phyloP scores from a whole-genome alignment of 176 grass and related monocot genomes.

The Urochloa ruziziensis region DNA sequence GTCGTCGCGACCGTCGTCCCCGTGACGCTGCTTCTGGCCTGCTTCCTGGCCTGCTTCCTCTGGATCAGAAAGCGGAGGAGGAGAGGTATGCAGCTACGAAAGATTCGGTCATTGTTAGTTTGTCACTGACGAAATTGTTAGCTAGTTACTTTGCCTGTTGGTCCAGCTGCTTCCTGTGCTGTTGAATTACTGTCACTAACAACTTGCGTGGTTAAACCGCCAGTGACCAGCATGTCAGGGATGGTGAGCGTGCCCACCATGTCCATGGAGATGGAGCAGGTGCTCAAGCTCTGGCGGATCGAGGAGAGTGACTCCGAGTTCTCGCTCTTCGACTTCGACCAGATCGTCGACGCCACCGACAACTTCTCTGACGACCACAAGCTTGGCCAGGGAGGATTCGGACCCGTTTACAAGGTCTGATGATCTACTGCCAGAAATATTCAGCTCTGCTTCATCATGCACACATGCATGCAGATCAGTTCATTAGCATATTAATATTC shows the following conservation, averaged over 20 bases:
- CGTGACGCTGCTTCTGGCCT: conserved; percentile 21
- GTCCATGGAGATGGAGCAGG: conserved; percentile 61
- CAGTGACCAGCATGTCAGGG: conserved; percentile 27
- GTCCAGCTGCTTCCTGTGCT: no score
- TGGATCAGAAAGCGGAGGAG: conserved; percentile 47
- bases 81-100: conserved; percentile 7
- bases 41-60: conserved; percentile 40
- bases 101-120: background rate
- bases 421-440: background rate
- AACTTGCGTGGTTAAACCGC: background rate
- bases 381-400: conserved; percentile 66
- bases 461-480: background rate
- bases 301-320: conserved; percentile 52
- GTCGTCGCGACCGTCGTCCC: conserved; percentile 25
- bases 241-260: conserved; percentile 35
- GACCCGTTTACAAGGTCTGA: conserved; percentile 51
- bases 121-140: background rate
- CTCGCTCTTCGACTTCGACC: conserved; percentile 39
- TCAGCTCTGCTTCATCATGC: no score
- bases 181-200: no score
- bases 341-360: conserved; percentile 31
- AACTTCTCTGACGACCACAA: conserved; percentile 52
- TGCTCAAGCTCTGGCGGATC: conserved; percentile 27
- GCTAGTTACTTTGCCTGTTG: background rate
- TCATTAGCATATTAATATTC: background rate